These are phyloP conservation scores for Pichia sporocuriosa DNA, from an alignment of 805 yeast species.

Conservation along the genomic window DNA sequence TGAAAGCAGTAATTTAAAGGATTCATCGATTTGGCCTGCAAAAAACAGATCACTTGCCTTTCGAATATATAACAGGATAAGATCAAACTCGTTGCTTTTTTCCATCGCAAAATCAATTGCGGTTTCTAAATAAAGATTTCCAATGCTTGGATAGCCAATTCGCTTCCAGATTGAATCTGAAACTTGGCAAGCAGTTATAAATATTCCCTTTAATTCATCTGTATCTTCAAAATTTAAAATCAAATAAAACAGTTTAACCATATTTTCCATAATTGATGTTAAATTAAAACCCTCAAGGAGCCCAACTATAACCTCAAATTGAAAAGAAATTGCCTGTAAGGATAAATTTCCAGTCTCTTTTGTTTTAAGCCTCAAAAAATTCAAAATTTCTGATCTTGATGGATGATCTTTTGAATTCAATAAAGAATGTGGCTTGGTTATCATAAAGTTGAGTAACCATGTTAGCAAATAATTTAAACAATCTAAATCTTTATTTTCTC, in stretches of 20 bases:
- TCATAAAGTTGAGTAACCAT: conserved; percentile 68
- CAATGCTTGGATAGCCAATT: conserved; percentile 41
- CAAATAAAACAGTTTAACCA: conserved; percentile 49
- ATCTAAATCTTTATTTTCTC: conserved; percentile 71
- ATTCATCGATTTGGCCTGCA: conserved; percentile 36
- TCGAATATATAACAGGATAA: conserved; percentile 34
- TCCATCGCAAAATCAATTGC: conserved; percentile 36
- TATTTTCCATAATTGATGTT: conserved; percentile 43
- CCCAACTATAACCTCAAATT: conserved; percentile 53
- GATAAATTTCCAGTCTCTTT: conserved; percentile 39
- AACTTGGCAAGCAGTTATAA: conserved; percentile 31
- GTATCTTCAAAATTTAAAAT: conserved; percentile 31
- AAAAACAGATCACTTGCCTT: conserved; percentile 32
- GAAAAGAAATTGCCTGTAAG: conserved; percentile 55
- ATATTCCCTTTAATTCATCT: conserved; percentile 18
- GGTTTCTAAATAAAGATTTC: conserved; percentile 41
- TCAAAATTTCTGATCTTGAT: conserved; percentile 59
- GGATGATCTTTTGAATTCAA: conserved; percentile 31
- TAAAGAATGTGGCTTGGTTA: conserved; percentile 52
- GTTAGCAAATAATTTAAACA: conserved; percentile 68
- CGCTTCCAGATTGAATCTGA: conserved; percentile 44
- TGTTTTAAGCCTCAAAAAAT: conserved; percentile 51
- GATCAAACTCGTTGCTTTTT: conserved; percentile 32
- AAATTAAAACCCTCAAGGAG: conserved; percentile 46
- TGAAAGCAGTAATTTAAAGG: conserved; percentile 32